These are phyloP conservation scores for Trypanosoma caninum DNA, from an alignment of 208 protist species.

Conservation along the genomic window DNA sequence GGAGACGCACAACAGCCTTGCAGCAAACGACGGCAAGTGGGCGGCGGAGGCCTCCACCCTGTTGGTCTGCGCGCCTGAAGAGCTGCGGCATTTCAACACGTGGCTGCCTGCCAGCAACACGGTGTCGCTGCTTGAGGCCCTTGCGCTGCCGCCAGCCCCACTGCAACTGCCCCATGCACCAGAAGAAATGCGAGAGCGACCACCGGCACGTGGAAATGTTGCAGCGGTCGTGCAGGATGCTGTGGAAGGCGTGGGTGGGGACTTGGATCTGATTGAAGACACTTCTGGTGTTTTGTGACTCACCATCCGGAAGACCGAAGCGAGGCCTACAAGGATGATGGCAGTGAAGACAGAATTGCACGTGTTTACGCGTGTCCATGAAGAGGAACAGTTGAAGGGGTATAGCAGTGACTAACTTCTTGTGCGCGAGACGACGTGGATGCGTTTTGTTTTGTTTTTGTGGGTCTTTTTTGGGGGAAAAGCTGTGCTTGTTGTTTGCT, in stretches of 20 bases:
- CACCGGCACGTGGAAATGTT: not conserved
- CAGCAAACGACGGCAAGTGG: conserved; percentile 32
- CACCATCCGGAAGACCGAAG: not conserved
- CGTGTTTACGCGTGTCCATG: too few relatives aligned
- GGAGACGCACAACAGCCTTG: conserved; percentile 44
- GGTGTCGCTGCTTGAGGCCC: conserved; percentile 26
- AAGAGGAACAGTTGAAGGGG: too few relatives aligned
- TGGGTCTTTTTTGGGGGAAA: not conserved
- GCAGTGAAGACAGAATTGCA: too few relatives aligned
- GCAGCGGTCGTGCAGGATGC: not conserved
- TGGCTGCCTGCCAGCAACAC: conserved; percentile 31
- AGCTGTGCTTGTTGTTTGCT: too few relatives aligned
- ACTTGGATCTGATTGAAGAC: conserved; percentile 13
- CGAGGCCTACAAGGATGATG: not conserved
- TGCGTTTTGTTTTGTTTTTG: not conserved
- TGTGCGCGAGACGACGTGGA: too few relatives aligned
- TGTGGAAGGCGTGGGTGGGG: not conserved
- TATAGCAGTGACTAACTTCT: too few relatives aligned
- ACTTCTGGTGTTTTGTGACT: conserved; percentile 9
- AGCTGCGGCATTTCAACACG: not conserved
- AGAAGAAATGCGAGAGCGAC: not conserved
- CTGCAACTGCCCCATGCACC: conserved; percentile 30
- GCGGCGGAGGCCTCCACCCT: conserved; percentile 6
- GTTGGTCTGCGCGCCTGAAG: not conserved
- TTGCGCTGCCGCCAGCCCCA: conserved; percentile 40